Conservation (phyloP, 192 early-diverging fungal species). For the Coemansia sp. region DNA sequence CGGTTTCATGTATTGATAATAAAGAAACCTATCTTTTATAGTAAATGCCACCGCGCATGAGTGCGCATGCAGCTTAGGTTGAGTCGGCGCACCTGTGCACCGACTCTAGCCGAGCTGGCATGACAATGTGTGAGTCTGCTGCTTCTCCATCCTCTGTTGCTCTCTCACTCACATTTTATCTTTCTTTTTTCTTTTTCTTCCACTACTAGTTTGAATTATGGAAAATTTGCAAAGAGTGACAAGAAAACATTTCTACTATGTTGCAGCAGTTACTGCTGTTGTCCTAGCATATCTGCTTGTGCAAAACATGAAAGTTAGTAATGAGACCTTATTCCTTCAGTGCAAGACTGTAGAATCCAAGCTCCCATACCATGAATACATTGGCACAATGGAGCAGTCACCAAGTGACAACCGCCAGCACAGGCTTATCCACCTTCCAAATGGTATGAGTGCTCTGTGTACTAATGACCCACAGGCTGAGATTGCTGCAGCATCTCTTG, state of each 20-base stretch:
- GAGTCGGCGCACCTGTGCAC: no score
- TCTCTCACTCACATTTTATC: no score
- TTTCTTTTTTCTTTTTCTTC: no score
- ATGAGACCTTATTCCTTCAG: background rate
- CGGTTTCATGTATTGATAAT: no score
- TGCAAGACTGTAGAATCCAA: background rate
- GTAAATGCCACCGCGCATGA: no score
- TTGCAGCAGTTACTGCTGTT: background rate
- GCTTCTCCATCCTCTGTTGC: no score
- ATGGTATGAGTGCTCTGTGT: constrained; percentile 60
- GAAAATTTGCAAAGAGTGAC: no score
- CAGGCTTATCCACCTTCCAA: constrained; percentile 58
- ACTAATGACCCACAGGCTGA: constrained; percentile 57
- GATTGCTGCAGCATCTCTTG: constrained; percentile 58
- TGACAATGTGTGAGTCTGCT: no score
- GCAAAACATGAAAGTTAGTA: background rate
- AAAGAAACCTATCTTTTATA: no score
- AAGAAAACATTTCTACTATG: background rate
- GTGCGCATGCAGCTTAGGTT: no score
- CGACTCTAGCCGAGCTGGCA: no score
- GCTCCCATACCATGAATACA: constrained; percentile 26
- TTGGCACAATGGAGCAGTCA: constrained; percentile 44
- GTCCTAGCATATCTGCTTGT: background rate
- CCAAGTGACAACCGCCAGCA: constrained; percentile 60
- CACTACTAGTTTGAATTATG: no score